Evolutionary conservation across 805 yeast genomes (phyloP).

Genomic region (Starmerella scarabaei): DNA sequence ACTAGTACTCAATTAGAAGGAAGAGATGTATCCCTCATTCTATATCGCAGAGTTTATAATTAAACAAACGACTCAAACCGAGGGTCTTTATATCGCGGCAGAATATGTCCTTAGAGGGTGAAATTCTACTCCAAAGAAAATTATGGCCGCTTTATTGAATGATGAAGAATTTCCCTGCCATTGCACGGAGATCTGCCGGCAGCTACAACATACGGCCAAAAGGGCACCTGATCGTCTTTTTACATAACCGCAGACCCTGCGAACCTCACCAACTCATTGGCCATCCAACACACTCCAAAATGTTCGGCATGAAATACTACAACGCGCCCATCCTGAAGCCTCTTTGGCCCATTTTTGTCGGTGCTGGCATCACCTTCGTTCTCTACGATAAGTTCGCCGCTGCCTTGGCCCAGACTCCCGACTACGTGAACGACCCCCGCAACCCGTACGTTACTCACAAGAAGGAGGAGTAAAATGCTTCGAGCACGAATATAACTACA

Average conservation of each 20-base stretch:
- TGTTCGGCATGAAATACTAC: slow-evolving; percentile 30
- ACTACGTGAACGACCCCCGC: slow-evolving; percentile 89
- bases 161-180: neutral
- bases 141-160: slow-evolving; percentile 2
- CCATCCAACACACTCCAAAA: slow-evolving; percentile 1
- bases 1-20: too few relatives aligned
- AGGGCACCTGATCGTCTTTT: too few relatives aligned
- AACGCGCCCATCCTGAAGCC: slow-evolving; percentile 48
- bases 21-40: slow-evolving; percentile 15
- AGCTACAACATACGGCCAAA: too few relatives aligned
- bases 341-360: slow-evolving; percentile 82
- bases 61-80: slow-evolving; percentile 20
- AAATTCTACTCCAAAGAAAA: neutral
- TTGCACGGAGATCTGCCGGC: too few relatives aligned
- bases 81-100: slow-evolving; percentile 15
- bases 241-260: too few relatives aligned
- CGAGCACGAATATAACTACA: too few relatives aligned
- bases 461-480: slow-evolving; percentile 28
- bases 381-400: slow-evolving; percentile 55
- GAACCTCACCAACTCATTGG: neutral
- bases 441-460: slow-evolving; percentile 57
- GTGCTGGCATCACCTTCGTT: slow-evolving; percentile 63
- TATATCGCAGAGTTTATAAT: slow-evolving; percentile 14
- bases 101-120: slow-evolving; percentile 7
- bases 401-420: slow-evolving; percentile 54